phyloP scores from a whole-genome alignment of 1,284 basidiomycete genomes.

The Microbotryum saponariae region DNA sequence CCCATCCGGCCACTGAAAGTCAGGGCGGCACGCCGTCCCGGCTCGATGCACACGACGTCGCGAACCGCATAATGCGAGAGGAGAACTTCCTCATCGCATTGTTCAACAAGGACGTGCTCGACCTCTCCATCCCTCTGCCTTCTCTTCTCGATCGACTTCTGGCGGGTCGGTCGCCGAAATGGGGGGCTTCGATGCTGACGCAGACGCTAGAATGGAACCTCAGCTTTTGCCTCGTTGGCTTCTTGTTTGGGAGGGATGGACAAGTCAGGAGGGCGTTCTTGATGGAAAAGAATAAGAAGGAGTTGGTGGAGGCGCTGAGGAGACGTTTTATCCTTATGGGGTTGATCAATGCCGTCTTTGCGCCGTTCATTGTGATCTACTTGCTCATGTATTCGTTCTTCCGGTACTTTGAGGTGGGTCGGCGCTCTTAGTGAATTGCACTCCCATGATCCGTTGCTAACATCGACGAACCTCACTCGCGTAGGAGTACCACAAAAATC shows the following conservation, averaged over 20 bases:
- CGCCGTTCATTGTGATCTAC: conserved; percentile 96
- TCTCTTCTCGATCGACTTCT: conserved; percentile 35
- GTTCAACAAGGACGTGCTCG: conserved; percentile 92
- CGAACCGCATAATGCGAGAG: conserved; percentile 91
- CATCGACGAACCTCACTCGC: not conserved
- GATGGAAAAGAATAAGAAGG: conserved; percentile 66
- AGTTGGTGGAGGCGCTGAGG: conserved; percentile 69
- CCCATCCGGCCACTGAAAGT: conserved; percentile 37
- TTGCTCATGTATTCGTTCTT: conserved; percentile 97
- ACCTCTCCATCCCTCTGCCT: conserved; percentile 73
- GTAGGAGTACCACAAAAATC: conserved; percentile 97
- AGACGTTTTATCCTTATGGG: conserved; percentile 93
- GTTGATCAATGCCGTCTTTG: conserved; percentile 84
- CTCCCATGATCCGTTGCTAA: too few species aligned
- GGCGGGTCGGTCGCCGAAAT: conserved; percentile 40
- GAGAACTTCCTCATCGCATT: conserved; percentile 97
- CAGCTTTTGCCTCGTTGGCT: conserved; percentile 86
- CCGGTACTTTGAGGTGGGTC: conserved; percentile 86
- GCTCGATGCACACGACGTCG: conserved; percentile 95
- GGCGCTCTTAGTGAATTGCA: not conserved
- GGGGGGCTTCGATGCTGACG: conserved; percentile 61
- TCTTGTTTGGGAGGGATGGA: conserved; percentile 79
- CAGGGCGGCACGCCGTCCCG: conserved; percentile 48
- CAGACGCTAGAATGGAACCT: conserved; percentile 93
- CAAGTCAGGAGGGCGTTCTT: conserved; percentile 83